Evolutionary conservation across 805 yeast genomes (phyloP).

Genomic region (Starmerella vitae): DNA sequence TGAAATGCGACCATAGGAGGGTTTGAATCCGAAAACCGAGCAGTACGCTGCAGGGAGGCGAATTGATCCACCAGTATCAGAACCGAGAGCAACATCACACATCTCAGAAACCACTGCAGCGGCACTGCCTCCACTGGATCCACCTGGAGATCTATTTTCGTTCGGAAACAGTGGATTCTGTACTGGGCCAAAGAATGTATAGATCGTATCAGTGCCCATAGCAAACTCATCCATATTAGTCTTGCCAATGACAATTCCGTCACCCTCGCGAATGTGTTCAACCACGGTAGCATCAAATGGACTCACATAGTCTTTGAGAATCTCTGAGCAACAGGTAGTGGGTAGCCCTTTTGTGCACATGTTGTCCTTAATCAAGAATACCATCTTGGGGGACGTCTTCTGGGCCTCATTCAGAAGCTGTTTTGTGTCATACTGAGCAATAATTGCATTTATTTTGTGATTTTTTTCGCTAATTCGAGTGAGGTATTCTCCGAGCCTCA

Average conservation of each 20-base stretch:
- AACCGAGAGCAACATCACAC: constrained; percentile 70
- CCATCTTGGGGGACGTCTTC: constrained; percentile 3
- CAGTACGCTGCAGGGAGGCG: constrained; percentile 84
- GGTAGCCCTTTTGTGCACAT: constrained; percentile 50
- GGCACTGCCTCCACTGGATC: constrained; percentile 94
- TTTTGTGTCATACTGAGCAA: constrained; percentile 18
- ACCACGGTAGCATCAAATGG: constrained; percentile 77
- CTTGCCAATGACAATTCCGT: constrained; percentile 55
- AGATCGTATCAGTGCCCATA: constrained; percentile 53
- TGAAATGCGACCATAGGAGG: constrained; percentile 82
- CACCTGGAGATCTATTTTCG: constrained; percentile 47
- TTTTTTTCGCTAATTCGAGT: constrained; percentile 22
- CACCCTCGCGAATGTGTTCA: constrained; percentile 33
- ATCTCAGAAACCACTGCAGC: constrained; percentile 69
- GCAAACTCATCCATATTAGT: constrained; percentile 94
- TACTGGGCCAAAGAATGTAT: constrained; percentile 26
- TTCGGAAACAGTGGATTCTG: constrained; percentile 33
- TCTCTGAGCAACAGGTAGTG: constrained; percentile 68
- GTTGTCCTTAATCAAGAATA: constrained; percentile 63
- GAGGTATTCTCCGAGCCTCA: constrained; percentile 14
- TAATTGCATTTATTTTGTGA: constrained; percentile 23
- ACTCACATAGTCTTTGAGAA: constrained; percentile 44
- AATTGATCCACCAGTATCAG: constrained; percentile 97
- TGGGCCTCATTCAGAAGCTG: constrained; percentile 11
- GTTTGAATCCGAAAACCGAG: constrained; percentile 78